These are phyloP conservation scores for Lentinula raphanica DNA, from an alignment of 768 basidiomycete species.

Conservation along the genomic window DNA sequence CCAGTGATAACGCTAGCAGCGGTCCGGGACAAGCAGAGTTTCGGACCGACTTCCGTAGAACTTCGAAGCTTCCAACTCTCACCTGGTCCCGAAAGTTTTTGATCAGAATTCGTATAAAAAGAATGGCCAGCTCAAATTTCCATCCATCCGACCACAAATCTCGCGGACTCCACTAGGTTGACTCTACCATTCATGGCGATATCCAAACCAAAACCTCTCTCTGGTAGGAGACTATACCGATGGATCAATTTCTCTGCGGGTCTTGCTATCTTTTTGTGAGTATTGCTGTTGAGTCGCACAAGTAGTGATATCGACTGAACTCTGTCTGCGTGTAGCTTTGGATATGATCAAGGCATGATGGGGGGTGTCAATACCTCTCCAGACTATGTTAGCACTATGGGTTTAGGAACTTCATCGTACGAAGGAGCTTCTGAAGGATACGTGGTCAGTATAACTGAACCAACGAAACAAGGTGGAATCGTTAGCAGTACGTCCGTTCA, in stretches of 20 bases:
- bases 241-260: slow-evolving; percentile 25
- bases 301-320: neutral
- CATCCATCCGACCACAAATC: too few species aligned
- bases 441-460: slow-evolving; percentile 36
- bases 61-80: too few species aligned
- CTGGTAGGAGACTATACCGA: slow-evolving; percentile 21
- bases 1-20: too few species aligned
- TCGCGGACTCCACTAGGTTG: too few species aligned
- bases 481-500: slow-evolving; percentile 30
- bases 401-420: slow-evolving; percentile 34
- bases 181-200: neutral
- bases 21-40: too few species aligned
- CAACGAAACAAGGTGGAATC: slow-evolving; percentile 39
- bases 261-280: slow-evolving; percentile 27
- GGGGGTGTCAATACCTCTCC: slow-evolving; percentile 42
- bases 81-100: too few species aligned
- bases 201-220: neutral
- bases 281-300: too few species aligned
- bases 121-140: too few species aligned
- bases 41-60: too few species aligned
- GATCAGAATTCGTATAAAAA: too few species aligned
- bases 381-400: slow-evolving; percentile 37
- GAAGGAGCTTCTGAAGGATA: slow-evolving; percentile 35
- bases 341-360: slow-evolving; percentile 47
- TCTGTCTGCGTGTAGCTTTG: slow-evolving; percentile 27